Conservation (phyloP, 768 basidiomycete genomes). For the Clitopilus passeckerianus region DNA sequence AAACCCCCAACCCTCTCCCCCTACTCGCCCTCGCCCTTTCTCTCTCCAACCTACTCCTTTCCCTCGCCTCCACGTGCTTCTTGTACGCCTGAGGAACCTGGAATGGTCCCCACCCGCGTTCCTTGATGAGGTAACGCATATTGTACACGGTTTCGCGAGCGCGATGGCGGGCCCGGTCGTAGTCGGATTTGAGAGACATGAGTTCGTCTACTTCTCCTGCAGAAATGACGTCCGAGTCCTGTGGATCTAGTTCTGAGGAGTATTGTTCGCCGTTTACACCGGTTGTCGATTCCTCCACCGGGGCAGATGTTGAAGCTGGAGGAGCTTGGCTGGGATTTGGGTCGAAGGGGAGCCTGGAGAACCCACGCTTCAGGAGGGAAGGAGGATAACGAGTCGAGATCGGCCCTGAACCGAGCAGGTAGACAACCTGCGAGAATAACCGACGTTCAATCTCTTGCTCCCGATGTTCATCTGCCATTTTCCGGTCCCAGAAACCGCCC, state of each 20-base stretch:
- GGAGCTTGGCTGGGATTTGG: neutral
- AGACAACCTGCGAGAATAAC: neutral
- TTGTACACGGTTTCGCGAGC: constrained; percentile 31
- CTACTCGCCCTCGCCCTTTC: neutral
- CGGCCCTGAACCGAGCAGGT: neutral
- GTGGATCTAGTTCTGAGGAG: too few species aligned
- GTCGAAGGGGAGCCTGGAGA: neutral
- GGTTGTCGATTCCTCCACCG: too few species aligned
- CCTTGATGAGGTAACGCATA: constrained; percentile 22
- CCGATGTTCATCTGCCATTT: neutral
- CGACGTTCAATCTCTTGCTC: neutral
- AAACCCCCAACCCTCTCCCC: neutral
- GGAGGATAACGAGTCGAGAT: neutral
- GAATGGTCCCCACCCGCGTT: neutral
- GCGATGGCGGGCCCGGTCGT: constrained; percentile 17
- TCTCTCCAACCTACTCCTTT: neutral
- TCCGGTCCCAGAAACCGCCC: neutral
- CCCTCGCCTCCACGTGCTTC: neutral
- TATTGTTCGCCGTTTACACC: too few species aligned
- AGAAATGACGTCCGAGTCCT: too few species aligned
- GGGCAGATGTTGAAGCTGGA: too few species aligned
- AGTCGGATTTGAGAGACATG: constrained; percentile 5
- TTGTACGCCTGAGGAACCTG: neutral
- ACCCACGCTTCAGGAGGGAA: neutral
- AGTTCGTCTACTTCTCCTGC: neutral